phyloP scores from a whole-genome alignment of 2,329 filamentous ascomycete genomes.

The Sclerotinia sclerotiorum region DNA sequence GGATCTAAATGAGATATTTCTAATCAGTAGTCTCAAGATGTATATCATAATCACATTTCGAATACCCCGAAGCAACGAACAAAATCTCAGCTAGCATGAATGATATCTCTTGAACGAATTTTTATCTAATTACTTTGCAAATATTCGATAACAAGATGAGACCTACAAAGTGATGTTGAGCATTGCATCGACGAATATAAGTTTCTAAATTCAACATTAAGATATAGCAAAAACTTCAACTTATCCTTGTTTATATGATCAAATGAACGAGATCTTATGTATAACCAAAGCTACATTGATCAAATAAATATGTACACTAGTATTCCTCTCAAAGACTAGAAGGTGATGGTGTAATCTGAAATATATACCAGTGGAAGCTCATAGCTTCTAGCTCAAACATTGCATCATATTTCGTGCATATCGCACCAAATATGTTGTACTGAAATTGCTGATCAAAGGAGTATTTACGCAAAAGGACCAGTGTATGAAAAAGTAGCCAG shows the following conservation, averaged over 20 bases:
- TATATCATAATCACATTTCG: too few species aligned
- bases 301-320: not conserved
- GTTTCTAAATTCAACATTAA: not conserved
- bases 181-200: not conserved
- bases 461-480: not conserved
- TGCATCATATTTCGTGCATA: not conserved
- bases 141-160: not conserved
- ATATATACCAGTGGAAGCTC: constrained; percentile 9
- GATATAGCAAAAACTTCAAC: not conserved
- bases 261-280: not conserved
- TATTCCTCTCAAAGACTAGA: not conserved
- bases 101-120: too few species aligned
- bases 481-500: not conserved
- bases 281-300: not conserved
- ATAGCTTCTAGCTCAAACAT: not conserved
- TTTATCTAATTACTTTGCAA: too few species aligned
- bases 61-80: too few species aligned
- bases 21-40: too few species aligned
- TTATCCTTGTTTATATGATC: not conserved
- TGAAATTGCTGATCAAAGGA: not conserved
- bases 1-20: too few species aligned
- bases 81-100: too few species aligned
- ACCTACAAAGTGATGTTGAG: not conserved
- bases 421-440: not conserved
- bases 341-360: not conserved